phyloP scores from a whole-genome alignment of 306 rosid genomes.

The Glycyrrhiza uralensis region DNA sequence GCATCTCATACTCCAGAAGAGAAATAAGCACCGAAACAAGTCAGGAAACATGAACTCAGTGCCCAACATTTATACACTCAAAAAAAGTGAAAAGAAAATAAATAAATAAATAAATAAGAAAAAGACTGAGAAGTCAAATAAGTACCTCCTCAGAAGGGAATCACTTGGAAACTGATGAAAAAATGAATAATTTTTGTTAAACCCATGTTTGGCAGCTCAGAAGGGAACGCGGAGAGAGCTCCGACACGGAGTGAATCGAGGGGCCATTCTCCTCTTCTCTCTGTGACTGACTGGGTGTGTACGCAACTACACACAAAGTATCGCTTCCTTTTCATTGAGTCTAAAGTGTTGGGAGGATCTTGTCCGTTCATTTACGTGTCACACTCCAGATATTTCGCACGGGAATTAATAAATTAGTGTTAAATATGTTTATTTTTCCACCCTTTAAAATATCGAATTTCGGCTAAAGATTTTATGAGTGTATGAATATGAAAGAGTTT shows the following conservation, averaged over 20 bases:
- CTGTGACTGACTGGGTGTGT: not conserved
- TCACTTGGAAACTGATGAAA: slow-evolving; percentile 13
- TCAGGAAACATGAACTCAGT: not conserved
- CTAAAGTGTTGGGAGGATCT: not conserved
- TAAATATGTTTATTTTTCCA: no score
- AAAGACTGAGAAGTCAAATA: slow-evolving; percentile 15
- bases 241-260: not conserved
- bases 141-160: not conserved
- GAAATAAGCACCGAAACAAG: not conserved
- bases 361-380: not conserved
- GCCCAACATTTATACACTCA: not conserved
- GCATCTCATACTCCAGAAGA: not conserved
- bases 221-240: no score
- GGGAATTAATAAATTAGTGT: no score
- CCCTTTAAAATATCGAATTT: no score
- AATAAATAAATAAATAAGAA: not conserved
- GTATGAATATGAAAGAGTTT: no score
- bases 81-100: no score
- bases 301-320: not conserved
- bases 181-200: no score
- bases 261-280: no score
- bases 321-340: not conserved
- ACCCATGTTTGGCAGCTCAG: no score
- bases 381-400: not conserved
- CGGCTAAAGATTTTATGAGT: no score